A percentile compares a stretch with the other conserved stretches of the same genome.
Conservation (phyloP, 306 rosid species). For the apple (Malus domestica) region ASM211411v1 NC_041804.1:2677001-2677500, state of each 20-base stretch:
- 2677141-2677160: conserved; percentile 31
- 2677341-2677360: conserved; percentile 27
- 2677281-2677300: conserved; percentile 34
- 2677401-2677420: not conserved
- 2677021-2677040: not conserved
- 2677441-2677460: no score
- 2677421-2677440: no score
- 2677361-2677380: conserved; percentile 19
- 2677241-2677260: conserved; percentile 40
- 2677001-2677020: not conserved
- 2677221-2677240: conserved; percentile 26
- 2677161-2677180: conserved; percentile 4
- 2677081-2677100: conserved; percentile 34
- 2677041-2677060: not conserved
- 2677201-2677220: not conserved
- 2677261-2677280: conserved; percentile 45
- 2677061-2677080: conserved; percentile 38
- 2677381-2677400: not conserved
- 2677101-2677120: conserved; percentile 43
- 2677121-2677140: conserved; percentile 39
- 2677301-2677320: conserved; percentile 16
- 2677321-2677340: conserved; percentile 25
- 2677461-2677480: not conserved
- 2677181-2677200: not conserved
- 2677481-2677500: conserved; percentile 33